Conservation (phyloP, 2,329 filamentous ascomycete genomes). For the Trichoderma oligosporum region DNA sequence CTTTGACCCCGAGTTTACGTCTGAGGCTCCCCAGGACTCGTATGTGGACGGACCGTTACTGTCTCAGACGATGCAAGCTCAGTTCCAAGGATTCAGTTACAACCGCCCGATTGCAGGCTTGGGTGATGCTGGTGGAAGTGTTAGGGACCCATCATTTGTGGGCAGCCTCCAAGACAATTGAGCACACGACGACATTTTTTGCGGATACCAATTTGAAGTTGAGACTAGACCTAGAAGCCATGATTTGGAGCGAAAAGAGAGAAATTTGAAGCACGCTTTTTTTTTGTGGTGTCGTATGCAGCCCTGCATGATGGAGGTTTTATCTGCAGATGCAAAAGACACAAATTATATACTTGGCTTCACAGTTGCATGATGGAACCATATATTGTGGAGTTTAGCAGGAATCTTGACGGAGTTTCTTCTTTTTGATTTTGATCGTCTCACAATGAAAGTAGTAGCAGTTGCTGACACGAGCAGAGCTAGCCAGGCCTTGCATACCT, state of each 20-base stretch:
- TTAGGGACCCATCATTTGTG: conserved; percentile 76
- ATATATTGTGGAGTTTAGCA: conserved; percentile 21
- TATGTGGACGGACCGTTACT: conserved; percentile 87
- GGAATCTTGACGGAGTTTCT: conserved; percentile 17
- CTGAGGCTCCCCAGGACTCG: conserved; percentile 83
- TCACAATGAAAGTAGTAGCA: not conserved
- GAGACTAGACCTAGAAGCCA: conserved; percentile 16
- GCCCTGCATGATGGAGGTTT: not conserved
- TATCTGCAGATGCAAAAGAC: not conserved
- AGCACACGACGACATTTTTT: conserved; percentile 1
- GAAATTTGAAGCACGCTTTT: not conserved
- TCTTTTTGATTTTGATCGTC: not conserved
- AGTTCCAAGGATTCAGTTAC: conserved; percentile 95
- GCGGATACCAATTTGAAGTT: conserved; percentile 17
- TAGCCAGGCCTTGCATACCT: not conserved
- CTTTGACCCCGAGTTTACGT: conserved; percentile 90
- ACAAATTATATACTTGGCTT: not conserved
- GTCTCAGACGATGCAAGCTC: conserved; percentile 93
- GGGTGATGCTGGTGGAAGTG: conserved; percentile 87
- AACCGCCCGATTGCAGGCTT: conserved; percentile 92
- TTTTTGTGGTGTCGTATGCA: too few species aligned
- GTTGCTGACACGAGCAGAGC: not conserved
- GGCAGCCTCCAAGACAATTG: conserved; percentile 55
- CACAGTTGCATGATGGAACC: conserved; percentile 18
- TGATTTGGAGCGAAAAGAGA: not conserved